phyloP scores from a whole-genome alignment of 1,139 yeast genomes.

The Geotrichum macrosporum region DNA sequence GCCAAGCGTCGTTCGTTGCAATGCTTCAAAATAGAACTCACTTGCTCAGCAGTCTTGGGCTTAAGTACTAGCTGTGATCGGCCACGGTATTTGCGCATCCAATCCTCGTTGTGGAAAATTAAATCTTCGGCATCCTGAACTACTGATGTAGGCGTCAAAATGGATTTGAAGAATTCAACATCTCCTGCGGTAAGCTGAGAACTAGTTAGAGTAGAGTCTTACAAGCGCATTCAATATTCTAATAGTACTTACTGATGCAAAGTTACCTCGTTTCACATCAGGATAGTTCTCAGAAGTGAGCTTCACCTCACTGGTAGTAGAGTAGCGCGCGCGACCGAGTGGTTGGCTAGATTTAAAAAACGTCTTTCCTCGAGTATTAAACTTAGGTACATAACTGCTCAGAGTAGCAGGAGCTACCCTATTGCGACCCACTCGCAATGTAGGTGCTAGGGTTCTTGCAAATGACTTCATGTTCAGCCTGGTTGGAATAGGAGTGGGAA shows the following conservation, averaged over 20 bases:
- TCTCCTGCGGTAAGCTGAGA: slow-evolving; percentile 51
- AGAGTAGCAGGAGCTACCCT: neutral
- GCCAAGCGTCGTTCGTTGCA: slow-evolving; percentile 78
- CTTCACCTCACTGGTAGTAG: slow-evolving; percentile 23
- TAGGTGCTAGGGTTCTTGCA: slow-evolving; percentile 4
- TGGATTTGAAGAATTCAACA: slow-evolving; percentile 54
- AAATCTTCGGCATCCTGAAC: slow-evolving; percentile 51
- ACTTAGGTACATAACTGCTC: neutral
- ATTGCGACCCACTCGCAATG: slow-evolving; percentile 1
- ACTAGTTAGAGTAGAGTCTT: slow-evolving; percentile 18
- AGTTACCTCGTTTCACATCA: slow-evolving; percentile 28
- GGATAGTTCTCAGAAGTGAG: slow-evolving; percentile 36
- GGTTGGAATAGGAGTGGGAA: neutral
- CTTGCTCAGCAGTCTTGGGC: slow-evolving; percentile 79
- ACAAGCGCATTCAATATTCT: slow-evolving; percentile 32
- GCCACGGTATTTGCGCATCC: slow-evolving; percentile 95
- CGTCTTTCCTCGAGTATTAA: neutral
- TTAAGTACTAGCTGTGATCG: slow-evolving; percentile 76
- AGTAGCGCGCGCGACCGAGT: neutral
- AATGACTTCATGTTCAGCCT: slow-evolving; percentile 4
- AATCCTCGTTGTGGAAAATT: slow-evolving; percentile 77
- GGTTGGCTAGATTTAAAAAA: neutral
- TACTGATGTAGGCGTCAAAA: slow-evolving; percentile 50
- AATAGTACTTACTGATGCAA: slow-evolving; percentile 1
- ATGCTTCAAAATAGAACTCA: slow-evolving; percentile 69